Base-by-base conservation (phyloP, 306 rosid species). In the Purshia tridentata region DNA sequence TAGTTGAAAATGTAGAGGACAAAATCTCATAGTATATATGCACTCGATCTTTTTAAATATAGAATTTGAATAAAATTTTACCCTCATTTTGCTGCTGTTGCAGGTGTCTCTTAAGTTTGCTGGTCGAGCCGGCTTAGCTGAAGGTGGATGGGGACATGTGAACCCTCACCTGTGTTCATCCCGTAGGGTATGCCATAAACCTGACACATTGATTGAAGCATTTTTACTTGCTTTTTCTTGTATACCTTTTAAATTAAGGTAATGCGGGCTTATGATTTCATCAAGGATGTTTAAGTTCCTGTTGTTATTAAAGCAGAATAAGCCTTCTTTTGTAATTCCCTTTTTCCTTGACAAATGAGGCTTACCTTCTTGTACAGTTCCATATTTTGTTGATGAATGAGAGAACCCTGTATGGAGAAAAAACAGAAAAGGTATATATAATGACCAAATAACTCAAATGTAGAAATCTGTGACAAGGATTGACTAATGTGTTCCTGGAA, bases 51-150 rank as follows among this genome's bases (percentile, higher is more conserved):
- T 2, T 22, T 55, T 8, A 1, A 8, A 18, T 15, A 51, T 3
- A 16, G 52, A 35, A 39, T 7, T 52, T 41, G 37, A 52, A 54
- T 3, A 15, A 78, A 61, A 63, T 51, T 67, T 69, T 61, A 29
- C 70, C 35, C 45, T n/a, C 76, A 69, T 77, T 68, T 77, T 83
- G 18, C 72, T 65, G 75, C 78, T 65, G 72, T 81, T 49, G 52
- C 77, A 18, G 84, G 77, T 47, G 80, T 82, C 66, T 66, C 82
- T 58, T 78, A 86, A 4, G 40, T 59, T 50, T 86, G 86, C 72
- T 69, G 85, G 58, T 84, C 85, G 18, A 82, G 84, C 62, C 68
- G 86, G 77, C 81, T 72, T 75, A 82, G 81, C 61, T 86, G 94
- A 73, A 90, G 92, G 40, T 72, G 87, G 72, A 82, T 22, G 13